phyloP scores from a whole-genome alignment of 1,284 basidiomycete species.

The Stygiomarasmius scandens region DNA sequence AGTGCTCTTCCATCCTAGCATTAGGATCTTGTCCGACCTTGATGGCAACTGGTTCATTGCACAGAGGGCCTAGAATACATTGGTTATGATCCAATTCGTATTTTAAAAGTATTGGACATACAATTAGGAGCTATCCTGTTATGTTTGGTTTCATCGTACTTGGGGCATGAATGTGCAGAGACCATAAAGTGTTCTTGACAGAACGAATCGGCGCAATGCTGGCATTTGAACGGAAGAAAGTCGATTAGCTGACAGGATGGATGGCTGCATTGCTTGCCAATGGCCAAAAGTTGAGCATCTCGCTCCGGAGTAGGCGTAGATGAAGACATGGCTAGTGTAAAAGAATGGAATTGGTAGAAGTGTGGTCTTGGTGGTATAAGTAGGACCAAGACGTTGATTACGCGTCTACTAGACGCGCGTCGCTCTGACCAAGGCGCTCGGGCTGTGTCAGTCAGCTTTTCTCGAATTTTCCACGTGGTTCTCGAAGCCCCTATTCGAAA shows the following conservation, averaged over 20 bases:
- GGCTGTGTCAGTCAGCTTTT: background rate
- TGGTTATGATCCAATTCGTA: background rate
- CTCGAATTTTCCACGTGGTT: background rate
- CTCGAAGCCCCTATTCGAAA: background rate
- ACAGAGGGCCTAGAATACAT: slow-evolving; percentile 62
- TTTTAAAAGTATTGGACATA: slow-evolving; percentile 34
- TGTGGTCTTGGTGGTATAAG: slow-evolving; percentile 1
- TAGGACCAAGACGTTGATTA: slow-evolving; percentile 5
- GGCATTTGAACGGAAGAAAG: slow-evolving; percentile 82
- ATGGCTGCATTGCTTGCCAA: slow-evolving; percentile 75
- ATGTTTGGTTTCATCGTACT: slow-evolving; percentile 69
- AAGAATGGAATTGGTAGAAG: background rate
- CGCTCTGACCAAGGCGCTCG: background rate
- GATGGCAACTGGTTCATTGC: slow-evolving; percentile 70
- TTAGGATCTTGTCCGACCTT: slow-evolving; percentile 77
- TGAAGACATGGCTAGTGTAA: slow-evolving; percentile 1
- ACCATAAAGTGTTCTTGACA: slow-evolving; percentile 78
- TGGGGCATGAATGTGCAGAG: slow-evolving; percentile 61
- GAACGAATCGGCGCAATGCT: slow-evolving; percentile 66
- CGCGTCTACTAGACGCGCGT: slow-evolving; percentile 10
- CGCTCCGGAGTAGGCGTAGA: slow-evolving; percentile 39
- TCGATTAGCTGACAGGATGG: slow-evolving; percentile 68
- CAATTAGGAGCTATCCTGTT: slow-evolving; percentile 77
- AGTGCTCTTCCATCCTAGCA: slow-evolving; percentile 72
- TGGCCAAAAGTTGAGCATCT: slow-evolving; percentile 57